phyloP scores from a whole-genome alignment of 2,329 filamentous ascomycete genomes.

The Calonectria montana region DNA sequence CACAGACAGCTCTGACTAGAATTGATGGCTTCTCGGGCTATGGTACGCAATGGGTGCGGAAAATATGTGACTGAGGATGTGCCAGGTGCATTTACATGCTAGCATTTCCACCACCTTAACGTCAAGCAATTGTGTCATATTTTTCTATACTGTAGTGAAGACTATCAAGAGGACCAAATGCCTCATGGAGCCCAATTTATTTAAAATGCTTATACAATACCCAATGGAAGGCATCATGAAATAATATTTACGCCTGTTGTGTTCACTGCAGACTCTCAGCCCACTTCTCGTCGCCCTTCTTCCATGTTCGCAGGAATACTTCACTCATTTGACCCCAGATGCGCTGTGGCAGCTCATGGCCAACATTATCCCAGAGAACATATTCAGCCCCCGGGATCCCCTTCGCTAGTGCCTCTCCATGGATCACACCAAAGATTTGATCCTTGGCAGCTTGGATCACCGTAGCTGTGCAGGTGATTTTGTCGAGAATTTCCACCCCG shows the following conservation, averaged over 20 bases:
- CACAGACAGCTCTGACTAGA: too few relatives aligned
- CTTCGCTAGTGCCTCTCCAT: conserved; percentile 40
- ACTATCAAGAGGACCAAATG: too few relatives aligned
- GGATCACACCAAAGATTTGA: conserved; percentile 41
- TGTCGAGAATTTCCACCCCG: conserved; percentile 33
- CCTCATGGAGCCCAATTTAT: too few relatives aligned
- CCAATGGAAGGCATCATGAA: not conserved
- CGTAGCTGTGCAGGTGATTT: conserved; percentile 40
- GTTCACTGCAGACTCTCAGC: not conserved
- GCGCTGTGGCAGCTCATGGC: conserved; percentile 32
- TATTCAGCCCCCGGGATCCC: conserved; percentile 37
- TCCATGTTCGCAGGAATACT: conserved; percentile 17
- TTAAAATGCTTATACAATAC: not conserved
- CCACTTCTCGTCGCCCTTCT: conserved; percentile 20
- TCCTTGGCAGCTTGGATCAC: conserved; percentile 45
- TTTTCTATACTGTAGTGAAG: too few relatives aligned
- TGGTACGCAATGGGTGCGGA: too few relatives aligned
- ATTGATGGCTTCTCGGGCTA: too few relatives aligned
- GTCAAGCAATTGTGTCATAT: too few relatives aligned
- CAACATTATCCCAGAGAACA: conserved; percentile 36
- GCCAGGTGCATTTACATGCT: too few relatives aligned
- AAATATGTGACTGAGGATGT: too few relatives aligned
- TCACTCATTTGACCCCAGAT: conserved; percentile 24
- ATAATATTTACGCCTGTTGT: too few relatives aligned
- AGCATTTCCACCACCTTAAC: too few relatives aligned